phyloP scores from a whole-genome alignment of 2,329 filamentous ascomycete genomes.

The Sporothrix globosa region DNA sequence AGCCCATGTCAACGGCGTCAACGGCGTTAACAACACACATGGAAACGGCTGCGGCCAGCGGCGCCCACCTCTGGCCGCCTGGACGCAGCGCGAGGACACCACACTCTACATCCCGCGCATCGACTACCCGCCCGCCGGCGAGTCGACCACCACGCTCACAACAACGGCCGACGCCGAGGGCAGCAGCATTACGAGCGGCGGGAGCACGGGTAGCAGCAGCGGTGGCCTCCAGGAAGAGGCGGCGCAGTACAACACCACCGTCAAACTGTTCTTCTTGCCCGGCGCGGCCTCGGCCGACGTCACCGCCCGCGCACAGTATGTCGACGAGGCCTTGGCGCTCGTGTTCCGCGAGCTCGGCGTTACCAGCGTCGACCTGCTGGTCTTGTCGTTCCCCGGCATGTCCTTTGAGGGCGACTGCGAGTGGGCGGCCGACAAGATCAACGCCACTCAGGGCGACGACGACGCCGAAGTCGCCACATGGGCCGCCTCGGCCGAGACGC shows the following conservation, averaged over 20 bases:
- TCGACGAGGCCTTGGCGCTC: slow-evolving; percentile 74
- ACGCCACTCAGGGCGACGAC: slow-evolving; percentile 65
- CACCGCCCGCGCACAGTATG: slow-evolving; percentile 68
- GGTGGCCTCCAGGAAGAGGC: slow-evolving; percentile 71
- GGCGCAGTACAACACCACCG: slow-evolving; percentile 87
- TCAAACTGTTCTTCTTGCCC: slow-evolving; percentile 92
- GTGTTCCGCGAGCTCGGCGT: slow-evolving; percentile 81
- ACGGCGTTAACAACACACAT: slow-evolving; percentile 1
- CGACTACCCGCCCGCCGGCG: slow-evolving; percentile 59
- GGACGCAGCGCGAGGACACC: slow-evolving; percentile 68
- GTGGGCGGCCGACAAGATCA: slow-evolving; percentile 68
- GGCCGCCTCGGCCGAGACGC: slow-evolving; percentile 67
- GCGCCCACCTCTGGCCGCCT: slow-evolving; percentile 51
- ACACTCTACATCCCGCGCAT: slow-evolving; percentile 77
- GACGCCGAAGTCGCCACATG: slow-evolving; percentile 71
- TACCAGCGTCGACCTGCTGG: slow-evolving; percentile 78
- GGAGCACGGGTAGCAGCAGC: slow-evolving; percentile 28
- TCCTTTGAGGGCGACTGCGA: slow-evolving; percentile 93
- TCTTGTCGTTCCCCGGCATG: slow-evolving; percentile 90
- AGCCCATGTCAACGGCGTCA: neutral
- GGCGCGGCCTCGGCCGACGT: slow-evolving; percentile 62
- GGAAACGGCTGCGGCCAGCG: slow-evolving; percentile 35
- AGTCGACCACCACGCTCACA: neutral
- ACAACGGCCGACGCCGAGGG: slow-evolving; percentile 16
- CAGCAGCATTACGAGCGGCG: slow-evolving; percentile 22